Evolutionary conservation across 192 early-diverging fungal genomes (phyloP).

Genomic region (Backusella liffmaniae): DNA sequence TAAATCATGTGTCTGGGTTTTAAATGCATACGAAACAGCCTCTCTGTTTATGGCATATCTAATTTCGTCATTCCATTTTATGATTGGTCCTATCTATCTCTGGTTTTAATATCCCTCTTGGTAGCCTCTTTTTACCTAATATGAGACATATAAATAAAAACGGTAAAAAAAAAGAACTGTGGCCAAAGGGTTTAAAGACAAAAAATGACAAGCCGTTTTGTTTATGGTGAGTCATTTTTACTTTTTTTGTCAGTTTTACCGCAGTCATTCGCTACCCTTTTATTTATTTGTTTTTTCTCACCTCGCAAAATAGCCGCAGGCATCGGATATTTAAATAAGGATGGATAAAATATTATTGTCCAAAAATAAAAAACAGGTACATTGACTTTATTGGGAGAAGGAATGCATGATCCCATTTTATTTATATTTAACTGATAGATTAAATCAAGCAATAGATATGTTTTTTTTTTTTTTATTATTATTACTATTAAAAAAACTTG

Average conservation of each 20-base stretch:
- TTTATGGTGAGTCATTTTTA: slow-evolving; percentile 5
- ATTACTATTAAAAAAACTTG: background rate
- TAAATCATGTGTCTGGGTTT: background rate
- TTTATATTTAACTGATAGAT: background rate
- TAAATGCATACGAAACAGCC: background rate
- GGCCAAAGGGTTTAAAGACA: background rate
- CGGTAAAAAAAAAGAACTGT: background rate
- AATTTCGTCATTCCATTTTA: background rate
- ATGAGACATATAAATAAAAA: background rate
- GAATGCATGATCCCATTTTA: background rate
- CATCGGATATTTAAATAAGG: background rate
- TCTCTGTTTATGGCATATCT: background rate
- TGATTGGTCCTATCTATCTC: background rate
- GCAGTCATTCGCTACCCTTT: background rate
- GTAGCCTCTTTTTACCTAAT: background rate
- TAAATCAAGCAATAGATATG: background rate
- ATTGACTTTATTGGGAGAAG: background rate
- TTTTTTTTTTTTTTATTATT: background rate
- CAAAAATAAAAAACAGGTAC: background rate
- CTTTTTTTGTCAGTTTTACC: background rate
- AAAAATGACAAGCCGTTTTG: background rate
- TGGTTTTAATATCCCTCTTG: background rate
- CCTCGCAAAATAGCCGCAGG: background rate
- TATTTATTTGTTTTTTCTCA: background rate
- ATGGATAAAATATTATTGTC: background rate